These are phyloP conservation scores for Scenedesmus sp. DNA, from an alignment of 163 green algal genomes.

Conservation along the genomic window DNA sequence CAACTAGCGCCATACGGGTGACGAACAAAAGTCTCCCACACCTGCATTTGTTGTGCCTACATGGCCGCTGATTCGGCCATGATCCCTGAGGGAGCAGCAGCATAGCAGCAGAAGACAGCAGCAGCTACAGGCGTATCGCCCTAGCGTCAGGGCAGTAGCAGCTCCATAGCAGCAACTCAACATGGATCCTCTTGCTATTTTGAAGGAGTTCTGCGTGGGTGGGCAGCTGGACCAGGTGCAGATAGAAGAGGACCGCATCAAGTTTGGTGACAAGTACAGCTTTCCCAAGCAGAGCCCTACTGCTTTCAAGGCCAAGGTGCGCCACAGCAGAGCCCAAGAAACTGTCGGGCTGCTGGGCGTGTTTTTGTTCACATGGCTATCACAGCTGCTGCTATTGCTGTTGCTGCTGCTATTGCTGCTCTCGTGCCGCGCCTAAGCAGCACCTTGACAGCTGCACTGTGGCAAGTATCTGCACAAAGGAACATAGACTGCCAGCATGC, in stretches of 20 bases:
- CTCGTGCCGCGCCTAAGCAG: neutral
- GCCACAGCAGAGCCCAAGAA: neutral
- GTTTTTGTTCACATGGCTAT: no score
- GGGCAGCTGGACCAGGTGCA: slow-evolving; percentile 35
- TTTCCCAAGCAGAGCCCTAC: slow-evolving; percentile 42
- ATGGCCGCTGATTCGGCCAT: neutral
- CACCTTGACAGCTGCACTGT: neutral
- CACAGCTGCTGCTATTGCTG: neutral
- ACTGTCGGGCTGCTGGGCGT: neutral
- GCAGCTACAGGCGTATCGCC: neutral
- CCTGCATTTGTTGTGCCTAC: neutral
- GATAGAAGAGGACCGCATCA: slow-evolving; percentile 22
- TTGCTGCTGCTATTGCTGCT: neutral
- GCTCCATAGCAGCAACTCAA: neutral
- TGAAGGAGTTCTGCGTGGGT: slow-evolving; percentile 41
- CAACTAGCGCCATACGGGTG: no score
- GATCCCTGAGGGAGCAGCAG: neutral
- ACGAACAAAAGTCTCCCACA: no score
- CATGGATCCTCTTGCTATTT: slow-evolving; percentile 49
- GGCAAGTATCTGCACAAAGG: neutral
- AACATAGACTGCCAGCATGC: neutral
- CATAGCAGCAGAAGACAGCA: neutral
- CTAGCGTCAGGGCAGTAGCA: neutral
- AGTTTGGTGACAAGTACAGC: slow-evolving; percentile 53
- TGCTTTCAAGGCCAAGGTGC: slow-evolving; percentile 31